Evolutionary conservation across 1,139 yeast genomes (phyloP), one percentile per base, ranked within the genome.

Genomic region (Eremothecium cymbalariae): DNA sequence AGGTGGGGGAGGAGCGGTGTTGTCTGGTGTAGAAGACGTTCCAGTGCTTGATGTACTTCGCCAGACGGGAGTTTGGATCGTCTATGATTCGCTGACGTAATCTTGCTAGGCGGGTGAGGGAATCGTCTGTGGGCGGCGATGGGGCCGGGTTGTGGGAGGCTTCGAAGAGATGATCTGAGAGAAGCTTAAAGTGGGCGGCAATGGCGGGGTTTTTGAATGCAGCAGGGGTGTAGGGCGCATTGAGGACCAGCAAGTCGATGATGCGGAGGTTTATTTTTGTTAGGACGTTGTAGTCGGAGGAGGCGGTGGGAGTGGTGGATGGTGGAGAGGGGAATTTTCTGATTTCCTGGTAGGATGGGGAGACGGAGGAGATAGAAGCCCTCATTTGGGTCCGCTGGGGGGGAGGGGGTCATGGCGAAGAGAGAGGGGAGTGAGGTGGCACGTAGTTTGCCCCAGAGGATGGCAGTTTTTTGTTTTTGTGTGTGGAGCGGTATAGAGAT

Each of bases 401-500:
- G 34, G 2, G 82, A 68, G 0, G 94, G 84, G 33, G 75, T 64
- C 39, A 85, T 49, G 0, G 79, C 72, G 47, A 68, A 80, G 31
- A 83, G 46, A 3, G 64, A 47, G 0, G 95, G 93, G 33, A 68
- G 56, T 1, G 85, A 60, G 41, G 65, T 67, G 32, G 57, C 61
- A 40, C 78, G 69, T 5, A 68, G 50, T 47, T 77, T 72, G 1
- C 94, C 88, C 76, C 86, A 83, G 2, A 81, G 70, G 7, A 90
- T 59, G 0, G 83, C 93, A 47, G 70, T 76, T 48, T 72, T 72
- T 3, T 65, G 50, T 33, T 70, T 63, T 33, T 65, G 65, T 3
- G 63, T 51, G 58, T 93, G 62, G 79, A 68, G 34, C 72, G 75
- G 50, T 75, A 82, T 6, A 90, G 61, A 0, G 88, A 69, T 1